Evolutionary conservation across 768 basidiomycete genomes (phyloP), one percentile per base, ranked within the genome.

Genomic region (Crassisporium funariophilum): DNA sequence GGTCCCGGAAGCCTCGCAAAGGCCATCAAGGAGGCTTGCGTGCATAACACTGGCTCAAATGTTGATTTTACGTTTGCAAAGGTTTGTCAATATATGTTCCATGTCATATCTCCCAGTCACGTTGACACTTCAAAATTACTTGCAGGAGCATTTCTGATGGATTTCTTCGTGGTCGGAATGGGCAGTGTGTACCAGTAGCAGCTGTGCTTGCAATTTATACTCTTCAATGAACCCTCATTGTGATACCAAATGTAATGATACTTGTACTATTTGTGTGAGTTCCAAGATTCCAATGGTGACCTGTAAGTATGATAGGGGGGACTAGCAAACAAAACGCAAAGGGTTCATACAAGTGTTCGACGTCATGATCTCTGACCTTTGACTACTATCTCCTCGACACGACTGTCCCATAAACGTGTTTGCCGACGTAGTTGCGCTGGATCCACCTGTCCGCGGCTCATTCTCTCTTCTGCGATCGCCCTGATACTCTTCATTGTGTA

Each of bases 41-140:
- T 78, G 22, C 70, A 76, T 24, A 72, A 83, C 50, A 76, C 74
- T 2, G 74, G 74, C 41, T 59, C 81, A 10, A 68, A 73, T 25
- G 79, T 95, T 35, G 68, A 83, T 36, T 94, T 94, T 67, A 74
- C 76, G 1, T 95, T 97, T 64, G 84, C 86, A 15, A 95, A 95
- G 82, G 92, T 62, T 45, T 44, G 42, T 46, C 41, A 41, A 17
- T 37, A 21, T 22, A 19, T 16, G 37, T 53, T 24, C 11, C 25
- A 23, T 17, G 16, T 4, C 16, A 34, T 13, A 20, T 15, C 44
- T 35, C n/a, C n/a, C 33, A 27, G 21, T 10, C 31, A 12, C 20
- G 35, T 11, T 44, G 15, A 20, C 21, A 19, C 22, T 40, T 35
- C 27, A 39, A 41, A 6, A 22, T 10, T 16, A 13, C 12, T 20